Evolutionary conservation across 2,329 filamentous ascomycete genomes (phyloP), one percentile per base, ranked within the genome.

Genomic region (Huntiella bhutanensis): DNA sequence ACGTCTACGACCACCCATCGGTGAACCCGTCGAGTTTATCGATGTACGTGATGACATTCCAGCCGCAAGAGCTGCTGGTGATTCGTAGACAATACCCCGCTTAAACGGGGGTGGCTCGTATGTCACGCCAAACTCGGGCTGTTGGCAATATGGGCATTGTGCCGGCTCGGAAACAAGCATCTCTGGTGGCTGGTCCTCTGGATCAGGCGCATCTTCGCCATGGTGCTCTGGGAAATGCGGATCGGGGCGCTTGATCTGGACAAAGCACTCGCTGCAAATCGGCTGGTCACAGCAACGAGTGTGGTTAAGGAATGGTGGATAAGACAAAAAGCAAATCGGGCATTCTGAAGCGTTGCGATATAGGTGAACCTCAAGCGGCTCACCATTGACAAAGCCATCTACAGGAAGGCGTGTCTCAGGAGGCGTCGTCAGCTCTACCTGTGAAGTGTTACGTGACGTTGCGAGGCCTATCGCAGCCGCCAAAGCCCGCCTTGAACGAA

Each of bases 261-360:
- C 91, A 56, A 98, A 98, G 60, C 91, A 98, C 64, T 98, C 91
- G 37, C 87, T 96, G 63, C 91, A 98, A 52, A 98, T 96, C 4
- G 82, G 71, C 59, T 98, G 91, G 55, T 94, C 86, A 60, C 91
- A 98, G 59, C 91, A 98, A 53, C 91, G 72, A 0, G 91, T 98
- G 53, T 79, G 81, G 63, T 98, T 98, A 28, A 98, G 70, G 57
- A 92, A 92, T 3, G 86, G 86, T 0, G 91, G 91, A 54, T 96
- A 98, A 55, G 86, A 92, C 45, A 96, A 68, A 59, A 96, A 94
- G 65, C 91, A 98, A 51, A 98, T 94, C 4, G 91, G 88, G 56
- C 91, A 98, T 59, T 98, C 91, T 5, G 68, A 65, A 3, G 85
- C 80, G 53, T 93, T 77, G 59, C 94, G 94, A 68, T 98, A 98